phyloP scores from a whole-genome alignment of 2,329 filamentous ascomycete genomes.

The Fusarium austroafricanum region DNA sequence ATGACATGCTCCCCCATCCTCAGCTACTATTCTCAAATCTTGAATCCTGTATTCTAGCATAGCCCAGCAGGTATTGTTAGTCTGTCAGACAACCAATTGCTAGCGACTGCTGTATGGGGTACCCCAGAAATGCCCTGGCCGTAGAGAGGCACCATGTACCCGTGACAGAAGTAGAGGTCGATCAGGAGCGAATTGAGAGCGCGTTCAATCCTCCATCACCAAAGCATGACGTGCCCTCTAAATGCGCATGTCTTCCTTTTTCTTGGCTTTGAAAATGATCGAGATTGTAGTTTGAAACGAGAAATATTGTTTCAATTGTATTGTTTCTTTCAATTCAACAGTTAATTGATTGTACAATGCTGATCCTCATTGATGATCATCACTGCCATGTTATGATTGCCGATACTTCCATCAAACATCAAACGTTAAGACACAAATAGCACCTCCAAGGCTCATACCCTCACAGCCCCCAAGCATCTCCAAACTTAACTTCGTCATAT shows the following conservation, averaged over 20 bases:
- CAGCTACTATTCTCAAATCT: background rate
- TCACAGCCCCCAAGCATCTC: background rate
- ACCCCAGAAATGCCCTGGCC: background rate
- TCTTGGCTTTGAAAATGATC: background rate
- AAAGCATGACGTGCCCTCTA: conserved; percentile 20
- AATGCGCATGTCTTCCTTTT: background rate
- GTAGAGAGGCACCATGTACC: background rate
- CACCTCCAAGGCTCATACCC: background rate
- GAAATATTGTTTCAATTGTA: background rate
- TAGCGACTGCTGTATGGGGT: conserved; percentile 1
- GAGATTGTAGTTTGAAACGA: background rate
- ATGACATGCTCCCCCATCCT: conserved; percentile 1
- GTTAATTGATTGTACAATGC: background rate
- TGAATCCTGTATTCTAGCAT: conserved; percentile 19
- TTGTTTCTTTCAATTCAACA: background rate
- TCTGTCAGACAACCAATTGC: no score
- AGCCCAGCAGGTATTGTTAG: background rate
- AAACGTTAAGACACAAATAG: background rate
- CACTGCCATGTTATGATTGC: background rate
- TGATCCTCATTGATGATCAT: background rate
- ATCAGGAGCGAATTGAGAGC: conserved; percentile 10
- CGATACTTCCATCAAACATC: background rate
- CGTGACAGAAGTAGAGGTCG: background rate
- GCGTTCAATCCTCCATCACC: background rate
- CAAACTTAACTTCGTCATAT: background rate